A percentile compares a stretch with the other conserved stretches of the same genome.
Evolutionary conservation across 2,329 filamentous ascomycete genomes (phyloP).

Genomic region (Aureobasidium sp.): DNA sequence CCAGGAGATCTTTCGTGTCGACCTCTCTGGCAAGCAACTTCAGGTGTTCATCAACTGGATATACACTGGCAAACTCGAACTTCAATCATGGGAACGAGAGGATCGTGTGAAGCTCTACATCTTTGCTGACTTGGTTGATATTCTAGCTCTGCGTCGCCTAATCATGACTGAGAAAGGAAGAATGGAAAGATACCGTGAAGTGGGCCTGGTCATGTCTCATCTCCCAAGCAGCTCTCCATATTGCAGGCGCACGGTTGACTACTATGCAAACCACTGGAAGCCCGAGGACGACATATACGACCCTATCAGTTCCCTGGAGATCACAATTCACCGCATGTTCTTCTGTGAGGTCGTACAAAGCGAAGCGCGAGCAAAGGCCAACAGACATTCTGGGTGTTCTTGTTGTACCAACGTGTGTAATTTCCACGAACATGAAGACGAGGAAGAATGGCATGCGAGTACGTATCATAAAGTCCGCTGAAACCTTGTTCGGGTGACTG

Average conservation of each 20-base stretch:
- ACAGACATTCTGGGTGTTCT: not conserved
- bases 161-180: not conserved
- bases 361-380: not conserved
- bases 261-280: not conserved
- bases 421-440: conserved; percentile 2
- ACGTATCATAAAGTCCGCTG: not conserved
- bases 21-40: not conserved
- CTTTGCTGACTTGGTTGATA: not conserved
- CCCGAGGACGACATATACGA: not conserved
- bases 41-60: not conserved
- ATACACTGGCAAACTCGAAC: not conserved
- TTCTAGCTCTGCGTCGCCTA: not conserved
- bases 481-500: not conserved
- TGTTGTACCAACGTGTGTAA: conserved; percentile 2
- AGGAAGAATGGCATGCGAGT: conserved; percentile 6
- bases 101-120: not conserved
- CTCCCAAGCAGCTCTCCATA: not conserved
- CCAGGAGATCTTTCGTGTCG: not conserved
- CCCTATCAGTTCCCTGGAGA: not conserved
- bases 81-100: not conserved
- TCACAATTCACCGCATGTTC: not conserved
- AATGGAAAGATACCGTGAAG: not conserved
- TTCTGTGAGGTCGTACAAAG: not conserved
- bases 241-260: not conserved
- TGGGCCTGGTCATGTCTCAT: not conserved